Conservation (phyloP, 352 stramenopile species). For the Lagenidium giganteum region DNA sequence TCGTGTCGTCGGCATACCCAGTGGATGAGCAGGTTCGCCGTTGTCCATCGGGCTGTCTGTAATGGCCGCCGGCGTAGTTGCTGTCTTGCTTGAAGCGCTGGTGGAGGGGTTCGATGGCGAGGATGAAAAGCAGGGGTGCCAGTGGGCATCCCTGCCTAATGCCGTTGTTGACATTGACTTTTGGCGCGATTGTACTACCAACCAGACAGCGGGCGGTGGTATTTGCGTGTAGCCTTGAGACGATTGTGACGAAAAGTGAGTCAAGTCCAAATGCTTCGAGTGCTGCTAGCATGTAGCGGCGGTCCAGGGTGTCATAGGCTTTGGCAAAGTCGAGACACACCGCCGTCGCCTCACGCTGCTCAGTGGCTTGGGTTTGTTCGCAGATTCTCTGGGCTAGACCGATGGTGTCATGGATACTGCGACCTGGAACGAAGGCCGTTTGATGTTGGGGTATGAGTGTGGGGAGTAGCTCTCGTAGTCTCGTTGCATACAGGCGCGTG, state of each 20-base stretch:
- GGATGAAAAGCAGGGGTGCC: slow-evolving; percentile 7
- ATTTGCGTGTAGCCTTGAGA: slow-evolving; percentile 1
- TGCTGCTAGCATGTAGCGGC: neutral
- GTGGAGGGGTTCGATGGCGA: no score
- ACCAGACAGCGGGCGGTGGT: slow-evolving; percentile 4
- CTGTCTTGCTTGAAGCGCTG: no score
- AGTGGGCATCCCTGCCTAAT: slow-evolving; percentile 13
- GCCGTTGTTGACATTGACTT: neutral
- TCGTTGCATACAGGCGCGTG: neutral
- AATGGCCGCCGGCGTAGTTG: no score
- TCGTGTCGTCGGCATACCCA: no score
- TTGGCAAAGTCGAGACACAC: slow-evolving; percentile 12
- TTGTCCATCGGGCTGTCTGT: no score
- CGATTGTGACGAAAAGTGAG: neutral
- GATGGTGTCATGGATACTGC: slow-evolving; percentile 7
- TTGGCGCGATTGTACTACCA: neutral
- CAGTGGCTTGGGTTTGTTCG: no score
- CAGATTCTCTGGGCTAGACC: no score
- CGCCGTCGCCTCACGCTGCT: no score
- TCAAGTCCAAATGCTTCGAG: neutral
- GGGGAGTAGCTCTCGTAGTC: neutral
- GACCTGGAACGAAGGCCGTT: slow-evolving; percentile 5
- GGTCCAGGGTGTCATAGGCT: slow-evolving; percentile 9
- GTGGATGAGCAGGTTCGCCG: no score
- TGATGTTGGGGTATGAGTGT: slow-evolving; percentile 1